These are phyloP conservation scores for Amoebophrya sp. DNA, from an alignment of 169 alveolate genomes.

Conservation along the genomic window DNA sequence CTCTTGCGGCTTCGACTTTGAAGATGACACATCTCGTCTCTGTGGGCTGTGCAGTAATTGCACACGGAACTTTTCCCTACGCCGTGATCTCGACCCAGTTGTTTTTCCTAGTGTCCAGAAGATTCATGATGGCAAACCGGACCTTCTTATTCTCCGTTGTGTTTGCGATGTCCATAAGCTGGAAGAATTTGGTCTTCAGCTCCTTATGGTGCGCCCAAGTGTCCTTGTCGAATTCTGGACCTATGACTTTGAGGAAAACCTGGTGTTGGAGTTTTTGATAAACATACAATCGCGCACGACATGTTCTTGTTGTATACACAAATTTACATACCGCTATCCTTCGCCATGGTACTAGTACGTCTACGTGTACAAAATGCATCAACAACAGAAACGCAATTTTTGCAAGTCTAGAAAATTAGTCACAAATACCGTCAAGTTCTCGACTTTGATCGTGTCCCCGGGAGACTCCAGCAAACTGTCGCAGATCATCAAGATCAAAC, in stretches of 20 bases:
- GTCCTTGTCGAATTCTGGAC: not conserved
- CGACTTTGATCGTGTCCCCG: too few relatives aligned
- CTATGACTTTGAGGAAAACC: not conserved
- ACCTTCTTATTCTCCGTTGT: not conserved
- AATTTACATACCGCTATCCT: too few relatives aligned
- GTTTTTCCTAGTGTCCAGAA: not conserved
- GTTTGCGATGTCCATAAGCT: not conserved
- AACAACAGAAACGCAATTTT: too few relatives aligned
- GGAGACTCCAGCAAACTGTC: not conserved
- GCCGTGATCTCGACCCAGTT: not conserved
- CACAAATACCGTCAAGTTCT: too few relatives aligned
- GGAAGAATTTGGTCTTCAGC: not conserved
- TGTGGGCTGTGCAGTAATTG: too few relatives aligned
- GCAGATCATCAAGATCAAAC: not conserved
- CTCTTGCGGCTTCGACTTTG: too few relatives aligned
- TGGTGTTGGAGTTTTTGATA: not conserved
- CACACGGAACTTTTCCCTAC: not conserved
- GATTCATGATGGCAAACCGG: not conserved
- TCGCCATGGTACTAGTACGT: too few relatives aligned
- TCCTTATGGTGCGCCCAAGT: not conserved
- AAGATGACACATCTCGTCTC: too few relatives aligned
- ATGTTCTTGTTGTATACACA: too few relatives aligned
- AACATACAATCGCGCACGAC: too few relatives aligned
- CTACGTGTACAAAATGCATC: too few relatives aligned
- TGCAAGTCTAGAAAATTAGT: too few relatives aligned